A percentile compares a stretch with the other conserved stretches of the same genome.
These are phyloP conservation scores for Chlorella ohadii DNA, from an alignment of 139 green algal species.

Conservation along the genomic window DNA sequence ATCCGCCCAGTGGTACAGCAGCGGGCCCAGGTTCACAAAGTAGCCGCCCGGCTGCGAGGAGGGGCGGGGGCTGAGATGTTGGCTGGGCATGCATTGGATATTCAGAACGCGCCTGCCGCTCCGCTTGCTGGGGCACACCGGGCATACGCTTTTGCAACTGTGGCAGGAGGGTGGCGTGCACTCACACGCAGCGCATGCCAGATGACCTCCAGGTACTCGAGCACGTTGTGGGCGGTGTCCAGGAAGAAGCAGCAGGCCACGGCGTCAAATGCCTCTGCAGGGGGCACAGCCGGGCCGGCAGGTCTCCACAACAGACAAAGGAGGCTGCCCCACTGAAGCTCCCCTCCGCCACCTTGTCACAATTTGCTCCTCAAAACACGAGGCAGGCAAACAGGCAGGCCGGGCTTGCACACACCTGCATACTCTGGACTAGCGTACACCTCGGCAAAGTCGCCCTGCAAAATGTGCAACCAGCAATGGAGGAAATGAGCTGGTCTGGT, in stretches of 20 bases:
- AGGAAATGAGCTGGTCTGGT: too few relatives aligned
- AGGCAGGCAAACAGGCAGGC: not conserved
- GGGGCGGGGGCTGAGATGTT: not conserved
- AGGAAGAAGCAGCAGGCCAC: conserved; percentile 99
- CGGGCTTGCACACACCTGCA: not conserved
- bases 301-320: not conserved
- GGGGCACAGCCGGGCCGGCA: not conserved
- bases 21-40: conserved; percentile 95
- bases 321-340: too few relatives aligned
- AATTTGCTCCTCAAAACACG: too few relatives aligned
- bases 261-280: conserved; percentile 75
- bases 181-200: too few relatives aligned
- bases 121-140: conserved; percentile 39
- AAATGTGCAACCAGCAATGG: too few relatives aligned
- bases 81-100: not conserved
- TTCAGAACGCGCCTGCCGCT: too few relatives aligned
- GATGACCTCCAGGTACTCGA: conserved; percentile 93
- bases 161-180: too few relatives aligned
- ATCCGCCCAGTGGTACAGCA: conserved; percentile 97
- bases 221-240: conserved; percentile 98
- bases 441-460: conserved; percentile 97
- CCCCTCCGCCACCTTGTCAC: too few relatives aligned
- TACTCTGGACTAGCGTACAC: conserved; percentile 77
- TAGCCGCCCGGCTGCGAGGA: conserved; percentile 63
- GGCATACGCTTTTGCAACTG: too few relatives aligned